Evolutionary conservation across 2,329 filamentous ascomycete genomes (phyloP).

Genomic region (Talaromyces sp.): DNA sequence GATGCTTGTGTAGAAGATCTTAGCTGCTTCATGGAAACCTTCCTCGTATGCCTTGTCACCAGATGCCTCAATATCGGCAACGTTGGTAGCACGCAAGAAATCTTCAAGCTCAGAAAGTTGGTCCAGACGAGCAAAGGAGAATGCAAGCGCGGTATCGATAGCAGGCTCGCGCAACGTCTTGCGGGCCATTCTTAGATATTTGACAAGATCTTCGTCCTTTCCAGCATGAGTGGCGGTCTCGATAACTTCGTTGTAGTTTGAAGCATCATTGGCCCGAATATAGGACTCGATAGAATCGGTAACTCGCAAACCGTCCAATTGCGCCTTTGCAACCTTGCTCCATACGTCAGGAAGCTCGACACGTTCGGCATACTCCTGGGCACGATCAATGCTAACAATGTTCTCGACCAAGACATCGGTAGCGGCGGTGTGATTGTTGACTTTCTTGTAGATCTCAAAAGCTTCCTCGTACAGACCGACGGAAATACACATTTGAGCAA

Average conservation of each 20-base stretch:
- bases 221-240: constrained; percentile 91
- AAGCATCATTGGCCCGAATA: constrained; percentile 87
- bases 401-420: constrained; percentile 92
- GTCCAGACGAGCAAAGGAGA: constrained; percentile 86
- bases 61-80: constrained; percentile 91
- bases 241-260: constrained; percentile 92
- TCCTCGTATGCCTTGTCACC: constrained; percentile 97
- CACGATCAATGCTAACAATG: constrained; percentile 95
- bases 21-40: constrained; percentile 89
- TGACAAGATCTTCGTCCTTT: constrained; percentile 96
- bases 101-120: constrained; percentile 92
- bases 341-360: constrained; percentile 93
- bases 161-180: constrained; percentile 92
- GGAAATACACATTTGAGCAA: constrained; percentile 86
- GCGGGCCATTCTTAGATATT: constrained; percentile 92
- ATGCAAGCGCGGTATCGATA: constrained; percentile 89
- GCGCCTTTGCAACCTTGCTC: constrained; percentile 97
- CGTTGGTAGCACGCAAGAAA: constrained; percentile 87
- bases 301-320: constrained; percentile 90
- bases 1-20: constrained; percentile 98
- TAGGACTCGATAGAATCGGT: constrained; percentile 93
- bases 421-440: constrained; percentile 78
- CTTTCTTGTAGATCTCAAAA: constrained; percentile 98
- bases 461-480: constrained; percentile 95
- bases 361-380: constrained; percentile 90